Conservation (phyloP, 2,329 filamentous ascomycete genomes). For the Phoma sp. region DNA sequence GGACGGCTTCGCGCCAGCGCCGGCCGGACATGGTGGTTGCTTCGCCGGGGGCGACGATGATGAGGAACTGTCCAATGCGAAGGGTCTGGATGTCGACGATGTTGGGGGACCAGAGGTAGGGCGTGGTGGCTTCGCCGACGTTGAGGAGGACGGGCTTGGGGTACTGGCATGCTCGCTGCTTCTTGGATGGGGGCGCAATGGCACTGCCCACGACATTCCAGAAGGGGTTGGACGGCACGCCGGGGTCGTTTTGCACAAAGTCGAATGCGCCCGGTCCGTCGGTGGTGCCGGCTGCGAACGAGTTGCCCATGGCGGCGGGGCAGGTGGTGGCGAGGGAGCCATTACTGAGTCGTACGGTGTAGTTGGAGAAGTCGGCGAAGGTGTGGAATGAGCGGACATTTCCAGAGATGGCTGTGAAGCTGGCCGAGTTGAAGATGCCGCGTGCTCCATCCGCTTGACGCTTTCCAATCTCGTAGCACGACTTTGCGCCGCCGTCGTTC, state of each 20-base stretch:
- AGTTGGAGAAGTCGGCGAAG: conserved; percentile 82
- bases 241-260: conserved; percentile 86
- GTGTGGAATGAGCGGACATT: conserved; percentile 82
- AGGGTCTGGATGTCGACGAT: conserved; percentile 88
- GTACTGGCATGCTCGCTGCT: conserved; percentile 78
- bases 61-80: conserved; percentile 82
- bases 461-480: conserved; percentile 77
- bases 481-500: conserved; percentile 70
- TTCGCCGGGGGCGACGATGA: conserved; percentile 86
- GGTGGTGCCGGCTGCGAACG: conserved; percentile 90
- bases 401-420: conserved; percentile 63
- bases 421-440: conserved; percentile 62
- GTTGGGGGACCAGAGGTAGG: conserved; percentile 90
- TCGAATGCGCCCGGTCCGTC: conserved; percentile 92
- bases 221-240: conserved; percentile 77
- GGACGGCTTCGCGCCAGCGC: conserved; percentile 72
- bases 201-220: conserved; percentile 80
- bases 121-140: conserved; percentile 78
- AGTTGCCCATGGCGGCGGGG: conserved; percentile 86
- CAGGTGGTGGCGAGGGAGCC: conserved; percentile 77
- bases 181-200: conserved; percentile 72
- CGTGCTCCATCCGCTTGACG: conserved; percentile 73
- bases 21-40: conserved; percentile 92
- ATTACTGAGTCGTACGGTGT: conserved; percentile 76
- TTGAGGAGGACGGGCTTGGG: conserved; percentile 88